phyloP scores from a whole-genome alignment of 208 protist species.

The Leishmania mexicana region DNA sequence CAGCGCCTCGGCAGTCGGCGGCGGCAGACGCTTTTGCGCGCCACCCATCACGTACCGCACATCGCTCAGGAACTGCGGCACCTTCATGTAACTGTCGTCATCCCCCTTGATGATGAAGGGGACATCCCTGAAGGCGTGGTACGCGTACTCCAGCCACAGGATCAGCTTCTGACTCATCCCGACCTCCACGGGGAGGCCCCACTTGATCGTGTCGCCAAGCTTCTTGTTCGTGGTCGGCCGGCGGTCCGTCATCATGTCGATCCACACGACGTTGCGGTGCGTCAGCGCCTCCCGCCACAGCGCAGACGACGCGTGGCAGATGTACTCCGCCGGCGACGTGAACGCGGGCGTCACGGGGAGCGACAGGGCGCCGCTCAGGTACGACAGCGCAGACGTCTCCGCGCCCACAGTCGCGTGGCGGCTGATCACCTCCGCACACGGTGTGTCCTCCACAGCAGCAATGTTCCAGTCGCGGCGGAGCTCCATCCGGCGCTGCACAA shows the following conservation, averaged over 20 bases:
- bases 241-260: constrained; percentile 41
- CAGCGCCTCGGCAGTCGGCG: background rate
- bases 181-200: constrained; percentile 42
- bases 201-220: constrained; percentile 23
- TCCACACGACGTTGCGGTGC: constrained; percentile 36
- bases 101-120: constrained; percentile 56
- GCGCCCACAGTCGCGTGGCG: background rate
- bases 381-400: constrained; percentile 2
- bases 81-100: constrained; percentile 55
- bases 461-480: background rate
- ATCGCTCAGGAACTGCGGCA: constrained; percentile 58
- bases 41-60: constrained; percentile 15
- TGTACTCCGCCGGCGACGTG: constrained; percentile 12
- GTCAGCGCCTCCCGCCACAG: constrained; percentile 41
- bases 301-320: constrained; percentile 28
- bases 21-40: background rate
- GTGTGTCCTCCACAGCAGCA: background rate
- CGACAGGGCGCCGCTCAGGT: background rate
- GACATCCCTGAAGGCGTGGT: constrained; percentile 37
- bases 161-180: constrained; percentile 49
- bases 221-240: constrained; percentile 27
- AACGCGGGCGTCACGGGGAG: constrained; percentile 18
- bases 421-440: background rate
- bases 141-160: constrained; percentile 44
- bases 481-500: constrained; percentile 5